phyloP scores from a whole-genome alignment of 306 rosid species.

The Vigna trinervia region DNA sequence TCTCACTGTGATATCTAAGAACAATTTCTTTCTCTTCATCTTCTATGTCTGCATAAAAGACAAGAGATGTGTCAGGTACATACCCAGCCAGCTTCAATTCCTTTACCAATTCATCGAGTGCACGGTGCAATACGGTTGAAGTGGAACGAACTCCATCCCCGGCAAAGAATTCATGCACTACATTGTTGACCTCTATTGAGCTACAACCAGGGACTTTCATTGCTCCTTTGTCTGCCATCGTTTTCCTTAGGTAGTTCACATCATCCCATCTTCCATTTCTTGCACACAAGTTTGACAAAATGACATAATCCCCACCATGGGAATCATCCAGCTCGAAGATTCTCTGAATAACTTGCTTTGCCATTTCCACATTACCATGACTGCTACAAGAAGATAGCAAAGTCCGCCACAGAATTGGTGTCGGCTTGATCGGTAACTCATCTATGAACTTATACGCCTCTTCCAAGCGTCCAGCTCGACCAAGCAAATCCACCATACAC shows the following conservation, averaged over 20 bases:
- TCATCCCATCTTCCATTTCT: conserved; percentile 82
- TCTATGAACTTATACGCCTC: conserved; percentile 80
- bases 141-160: conserved; percentile 69
- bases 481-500: conserved; percentile 87
- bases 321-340: conserved; percentile 76
- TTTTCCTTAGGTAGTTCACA: conserved; percentile 69
- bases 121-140: conserved; percentile 58
- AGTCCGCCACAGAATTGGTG: conserved; percentile 81
- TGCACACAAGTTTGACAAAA: conserved; percentile 80
- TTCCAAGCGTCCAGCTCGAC: conserved; percentile 72
- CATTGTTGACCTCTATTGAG: conserved; percentile 81
- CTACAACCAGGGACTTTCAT: conserved; percentile 85
- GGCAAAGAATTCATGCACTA: conserved; percentile 86
- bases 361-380: conserved; percentile 79
- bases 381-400: conserved; percentile 74
- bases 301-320: conserved; percentile 88
- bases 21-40: conserved; percentile 68
- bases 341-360: conserved; percentile 59
- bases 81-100: conserved; percentile 79
- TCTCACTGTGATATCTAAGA: conserved; percentile 88
- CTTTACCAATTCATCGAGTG: conserved; percentile 73
- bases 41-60: conserved; percentile 68
- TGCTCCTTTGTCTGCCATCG: conserved; percentile 74
- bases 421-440: conserved; percentile 65
- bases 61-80: conserved; percentile 76